Evolutionary conservation across 352 stramenopile genomes (phyloP), one percentile per base, ranked within the genome.

Genomic region (Aphanomyces astaci): DNA sequence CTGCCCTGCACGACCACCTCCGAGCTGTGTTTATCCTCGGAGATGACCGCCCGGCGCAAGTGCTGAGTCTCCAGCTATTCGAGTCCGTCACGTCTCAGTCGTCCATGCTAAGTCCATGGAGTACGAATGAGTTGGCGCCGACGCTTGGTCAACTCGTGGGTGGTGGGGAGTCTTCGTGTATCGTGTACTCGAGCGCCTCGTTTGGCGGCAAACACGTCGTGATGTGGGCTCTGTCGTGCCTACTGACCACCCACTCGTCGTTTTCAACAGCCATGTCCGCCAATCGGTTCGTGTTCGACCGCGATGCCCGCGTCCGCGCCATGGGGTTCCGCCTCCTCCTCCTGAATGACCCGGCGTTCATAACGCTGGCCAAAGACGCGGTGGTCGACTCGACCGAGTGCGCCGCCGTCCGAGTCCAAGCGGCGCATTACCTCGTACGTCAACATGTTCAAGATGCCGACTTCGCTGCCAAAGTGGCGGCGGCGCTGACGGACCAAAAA

Each of bases 241-340:
- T 59, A 10, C 22, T 59, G 51, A n/a, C 17, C 22, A 59, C 33
- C 19, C 51, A 59, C 30, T 39, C 30, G 11, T 19, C 51, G 30
- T 32, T 4, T 11, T n/a, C 30, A 36, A 30, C 19, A 36, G 4
- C n/a, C 33, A 15, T 7, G 7, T 15, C 30, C 4, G 7, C 51
- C 0, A 59, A 32, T 59, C 51, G 51, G 19, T 59, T 59, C 30
- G 33, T 59, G 13, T 59, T 59, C 30, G 51, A 59, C n/a, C 25
- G 51, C 32, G 51, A 59, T 32, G 30, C 51, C 11, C 51, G 51
- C 32, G 15, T 59, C 11, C 51, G 51, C 15, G 51, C 51, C 13
- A 32, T 59, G 25, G 51, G 51, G 22, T 59, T 36, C 33, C 4
- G 5, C 51, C 30, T 39, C 7, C 15, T 59, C 7, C 17, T 7